Evolutionary conservation across 805 yeast species (phyloP).

Genomic region (Candida adriatica): DNA sequence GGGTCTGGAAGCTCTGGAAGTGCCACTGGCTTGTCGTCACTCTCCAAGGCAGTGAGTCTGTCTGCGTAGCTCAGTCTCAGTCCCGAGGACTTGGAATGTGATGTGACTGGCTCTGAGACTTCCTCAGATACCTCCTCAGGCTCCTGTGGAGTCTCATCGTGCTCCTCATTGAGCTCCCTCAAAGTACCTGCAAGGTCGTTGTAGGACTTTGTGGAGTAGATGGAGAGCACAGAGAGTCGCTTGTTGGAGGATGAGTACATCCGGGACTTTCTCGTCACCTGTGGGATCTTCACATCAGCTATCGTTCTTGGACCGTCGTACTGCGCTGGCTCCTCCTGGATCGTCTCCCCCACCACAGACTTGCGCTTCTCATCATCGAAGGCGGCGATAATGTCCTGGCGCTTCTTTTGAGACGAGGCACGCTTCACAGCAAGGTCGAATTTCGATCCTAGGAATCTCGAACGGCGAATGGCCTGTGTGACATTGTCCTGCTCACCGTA

Average conservation of each 20-base stretch:
- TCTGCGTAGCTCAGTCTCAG: slow-evolving; percentile 34
- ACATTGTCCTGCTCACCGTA: slow-evolving; percentile 24
- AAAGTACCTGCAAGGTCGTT: slow-evolving; percentile 46
- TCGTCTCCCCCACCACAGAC: slow-evolving; percentile 4
- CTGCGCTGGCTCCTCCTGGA: slow-evolving; percentile 3
- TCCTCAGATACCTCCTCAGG: not conserved
- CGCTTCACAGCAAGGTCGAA: slow-evolving; percentile 30
- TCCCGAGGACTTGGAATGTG: slow-evolving; percentile 9
- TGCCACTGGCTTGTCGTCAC: slow-evolving; percentile 7
- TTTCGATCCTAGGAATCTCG: slow-evolving; percentile 35
- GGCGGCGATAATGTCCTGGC: slow-evolving; percentile 2
- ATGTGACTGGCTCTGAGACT: not conserved
- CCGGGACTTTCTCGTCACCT: slow-evolving; percentile 62
- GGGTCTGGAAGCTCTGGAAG: slow-evolving; percentile 22
- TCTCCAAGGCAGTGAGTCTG: slow-evolving; percentile 25
- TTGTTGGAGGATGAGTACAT: slow-evolving; percentile 56
- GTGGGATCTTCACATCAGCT: slow-evolving; percentile 62
- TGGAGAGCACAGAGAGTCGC: slow-evolving; percentile 63
- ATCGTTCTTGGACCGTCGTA: slow-evolving; percentile 40
- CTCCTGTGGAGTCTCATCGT: not conserved
- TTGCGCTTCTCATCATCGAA: slow-evolving; percentile 6
- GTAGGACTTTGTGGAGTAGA: slow-evolving; percentile 64
- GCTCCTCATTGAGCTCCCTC: slow-evolving; percentile 18
- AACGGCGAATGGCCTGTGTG: slow-evolving; percentile 37
- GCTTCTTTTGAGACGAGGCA: slow-evolving; percentile 12